Base-by-base conservation (phyloP, 2,329 filamentous ascomycete species). In the Neonectria coccinea region DNA sequence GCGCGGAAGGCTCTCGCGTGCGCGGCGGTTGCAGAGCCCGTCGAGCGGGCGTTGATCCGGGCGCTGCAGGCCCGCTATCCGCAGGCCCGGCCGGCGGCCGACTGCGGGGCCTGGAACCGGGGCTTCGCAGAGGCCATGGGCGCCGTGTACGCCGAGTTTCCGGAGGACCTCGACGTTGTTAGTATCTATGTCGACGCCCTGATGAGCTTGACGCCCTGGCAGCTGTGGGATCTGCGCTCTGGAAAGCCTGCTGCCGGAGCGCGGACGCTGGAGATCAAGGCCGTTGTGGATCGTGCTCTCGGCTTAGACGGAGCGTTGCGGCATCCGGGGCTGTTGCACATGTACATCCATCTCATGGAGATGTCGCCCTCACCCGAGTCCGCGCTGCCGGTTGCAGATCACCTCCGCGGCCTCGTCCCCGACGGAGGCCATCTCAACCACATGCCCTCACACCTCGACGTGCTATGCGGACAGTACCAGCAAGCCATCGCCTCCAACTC, bases 321-420 rank as follows among this genome's bases (percentile, higher is more conserved):
- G 93, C 92, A 96, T 71, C 90, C 91, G 0, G 91, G 91, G 0
- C 75, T 93, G 1, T 81, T 93, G 10, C 91, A 94, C 76, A 78
- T 93, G 27, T 93, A 93, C 76, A 91, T 93, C 57, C 91, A 93
- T 71, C 84, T 92, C 1, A 91, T 92, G 84, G 91, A 93, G 73
- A 92, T 92, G 90, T 92, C 90, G 1, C 79, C 81, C 0, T 83
- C 80, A 0, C 91, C 91, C 0, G 91, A 92, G 74, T 75, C 78
- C 1, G 91, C 88, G 0, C 75, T 92, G 16, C 79, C 85, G 0
- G 82, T 85, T 0, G 90, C 90, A 5, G 85, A 93, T 70, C 79
- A 81, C 22, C 82, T 93, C 8, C 88, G 91, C 22, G 83, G 82
- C 11, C 82, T 93, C 4, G 85, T 90, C 0, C 90, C 90, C 0